Evolutionary conservation across 2,329 filamentous ascomycete species (phyloP), one percentile per base, ranked within the genome.

Genomic region (Hypoxylon sp.): DNA sequence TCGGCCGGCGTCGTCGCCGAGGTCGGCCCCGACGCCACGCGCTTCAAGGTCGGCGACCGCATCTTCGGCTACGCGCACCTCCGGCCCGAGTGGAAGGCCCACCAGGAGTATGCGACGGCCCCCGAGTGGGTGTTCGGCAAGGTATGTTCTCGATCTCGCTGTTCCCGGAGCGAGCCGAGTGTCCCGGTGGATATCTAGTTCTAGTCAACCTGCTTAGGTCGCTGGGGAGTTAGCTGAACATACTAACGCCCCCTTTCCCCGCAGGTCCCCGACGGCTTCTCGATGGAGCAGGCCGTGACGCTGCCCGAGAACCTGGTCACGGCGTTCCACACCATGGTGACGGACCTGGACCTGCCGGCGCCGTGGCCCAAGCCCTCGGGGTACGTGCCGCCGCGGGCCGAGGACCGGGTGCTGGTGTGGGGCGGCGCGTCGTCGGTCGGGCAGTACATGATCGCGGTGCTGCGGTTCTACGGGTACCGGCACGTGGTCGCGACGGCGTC

Each of bases 271-370:
- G 62, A 65, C 1, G 60, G 54, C n/a, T 59, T 67, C 45, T 66
- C 65, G 4, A 35, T 68, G 17, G 64, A 69, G 43, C 48, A 68
- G 21, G 67, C 64, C 15, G 64, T 67, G 8, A 84, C 83, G 0
- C 69, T 87, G 2, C 79, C 83, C 0, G 81, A 82, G 45, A 88
- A 86, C 62, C 70, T 85, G 23, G 79, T 88, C 24, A 87, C 84
- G 0, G 83, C 81, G 9, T 83, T 87, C 68, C 83, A 88, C 66
- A 74, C 82, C 4, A 68, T 83, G 2, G 77, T 75, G 1, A 70
- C 70, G 1, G 83, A 88, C 58, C 73, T 88, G 10, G 75, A 70
- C 0, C 70, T 88, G 17, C 76, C 78, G 26, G 75, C 85, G 0
- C 83, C 84, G 0, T 88, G 84, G 83, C 84, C 84, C 0, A 78